Percentiles rank a stretch among this genome's conserved stretches.
These are phyloP conservation scores for Amesomyces nigricolor DNA, from an alignment of 2,329 filamentous ascomycete genomes.

Conservation along the genomic window DNA sequence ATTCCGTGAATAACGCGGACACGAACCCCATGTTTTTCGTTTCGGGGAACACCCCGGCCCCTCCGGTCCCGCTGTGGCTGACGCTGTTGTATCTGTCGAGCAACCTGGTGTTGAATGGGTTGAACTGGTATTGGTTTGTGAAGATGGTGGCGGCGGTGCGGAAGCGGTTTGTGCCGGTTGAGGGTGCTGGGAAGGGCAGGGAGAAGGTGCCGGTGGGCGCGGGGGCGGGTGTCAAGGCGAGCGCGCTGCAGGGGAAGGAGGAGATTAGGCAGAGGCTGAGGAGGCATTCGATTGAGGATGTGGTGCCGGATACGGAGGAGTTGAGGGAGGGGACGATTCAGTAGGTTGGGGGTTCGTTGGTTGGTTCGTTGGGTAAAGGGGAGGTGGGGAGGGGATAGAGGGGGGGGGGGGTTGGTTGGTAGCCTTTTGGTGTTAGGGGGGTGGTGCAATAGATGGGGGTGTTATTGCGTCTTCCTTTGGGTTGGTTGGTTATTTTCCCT, in stretches of 20 bases:
- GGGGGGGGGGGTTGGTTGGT: too few relatives aligned
- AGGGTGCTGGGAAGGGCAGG: slow-evolving; percentile 27
- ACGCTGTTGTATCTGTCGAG: slow-evolving; percentile 60
- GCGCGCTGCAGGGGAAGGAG: slow-evolving; percentile 12
- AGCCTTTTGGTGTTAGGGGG: too few relatives aligned
- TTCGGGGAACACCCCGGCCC: slow-evolving; percentile 39
- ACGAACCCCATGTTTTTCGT: slow-evolving; percentile 46
- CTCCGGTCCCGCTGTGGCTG: slow-evolving; percentile 63
- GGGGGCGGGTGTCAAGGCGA: slow-evolving; percentile 1
- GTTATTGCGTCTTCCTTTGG: too few relatives aligned
- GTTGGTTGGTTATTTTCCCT: too few relatives aligned
- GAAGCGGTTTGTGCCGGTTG: slow-evolving; percentile 62
- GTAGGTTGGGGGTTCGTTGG: not conserved
- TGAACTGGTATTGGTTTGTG: slow-evolving; percentile 82
- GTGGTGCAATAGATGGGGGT: not conserved
- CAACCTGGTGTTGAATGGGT: slow-evolving; percentile 65
- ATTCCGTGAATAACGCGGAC: slow-evolving; percentile 28
- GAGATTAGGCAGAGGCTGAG: slow-evolving; percentile 8
- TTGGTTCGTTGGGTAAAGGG: not conserved
- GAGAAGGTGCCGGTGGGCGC: slow-evolving; percentile 21
- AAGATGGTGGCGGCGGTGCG: slow-evolving; percentile 79
- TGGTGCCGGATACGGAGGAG: slow-evolving; percentile 28
- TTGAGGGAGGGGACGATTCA: slow-evolving; percentile 27
- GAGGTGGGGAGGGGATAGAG: not conserved
- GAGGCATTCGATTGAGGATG: slow-evolving; percentile 24